Evolutionary conservation across 202 grass and related monocot species (phyloP).

Genomic region (Elaeis oleifera): DNA sequence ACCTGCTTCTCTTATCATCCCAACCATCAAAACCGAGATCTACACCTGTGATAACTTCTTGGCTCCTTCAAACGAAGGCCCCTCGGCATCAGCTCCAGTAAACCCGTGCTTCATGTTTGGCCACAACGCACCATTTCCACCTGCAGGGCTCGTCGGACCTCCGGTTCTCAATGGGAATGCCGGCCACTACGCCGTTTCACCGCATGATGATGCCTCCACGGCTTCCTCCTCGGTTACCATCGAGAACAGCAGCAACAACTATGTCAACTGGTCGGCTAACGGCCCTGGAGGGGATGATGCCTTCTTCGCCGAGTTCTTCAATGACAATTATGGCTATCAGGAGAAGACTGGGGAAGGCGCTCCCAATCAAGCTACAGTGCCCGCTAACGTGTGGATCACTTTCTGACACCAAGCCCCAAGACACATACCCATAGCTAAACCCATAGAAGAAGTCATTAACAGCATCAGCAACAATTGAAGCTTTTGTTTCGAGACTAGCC

Average conservation of each 20-base stretch:
- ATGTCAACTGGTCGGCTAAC: constrained; percentile 36
- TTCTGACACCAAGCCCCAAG: constrained; percentile 1
- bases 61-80: constrained; percentile 5
- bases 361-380: not conserved
- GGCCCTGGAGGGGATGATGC: constrained; percentile 16
- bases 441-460: not conserved
- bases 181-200: not conserved
- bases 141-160: too few relatives aligned
- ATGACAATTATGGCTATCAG: not conserved
- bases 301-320: not conserved
- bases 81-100: constrained; percentile 1
- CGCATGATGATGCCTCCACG: constrained; percentile 23
- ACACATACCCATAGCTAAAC: not conserved
- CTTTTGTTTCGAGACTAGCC: too few relatives aligned
- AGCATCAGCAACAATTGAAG: too few relatives aligned
- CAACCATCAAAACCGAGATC: constrained; percentile 48
- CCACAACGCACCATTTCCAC: too few relatives aligned
- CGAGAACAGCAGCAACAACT: not conserved
- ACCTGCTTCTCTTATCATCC: constrained; percentile 22
- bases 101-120: too few relatives aligned
- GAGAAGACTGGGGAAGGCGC: not conserved
- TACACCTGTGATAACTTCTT: constrained; percentile 67
- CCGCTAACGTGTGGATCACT: not conserved
- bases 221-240: constrained; percentile 34
- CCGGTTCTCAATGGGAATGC: too few relatives aligned